A percentile compares a stretch with the other conserved stretches of the same genome.
phyloP scores from a whole-genome alignment of 371 early-diverging fungal species.

The Mortierella sp. region DNA sequence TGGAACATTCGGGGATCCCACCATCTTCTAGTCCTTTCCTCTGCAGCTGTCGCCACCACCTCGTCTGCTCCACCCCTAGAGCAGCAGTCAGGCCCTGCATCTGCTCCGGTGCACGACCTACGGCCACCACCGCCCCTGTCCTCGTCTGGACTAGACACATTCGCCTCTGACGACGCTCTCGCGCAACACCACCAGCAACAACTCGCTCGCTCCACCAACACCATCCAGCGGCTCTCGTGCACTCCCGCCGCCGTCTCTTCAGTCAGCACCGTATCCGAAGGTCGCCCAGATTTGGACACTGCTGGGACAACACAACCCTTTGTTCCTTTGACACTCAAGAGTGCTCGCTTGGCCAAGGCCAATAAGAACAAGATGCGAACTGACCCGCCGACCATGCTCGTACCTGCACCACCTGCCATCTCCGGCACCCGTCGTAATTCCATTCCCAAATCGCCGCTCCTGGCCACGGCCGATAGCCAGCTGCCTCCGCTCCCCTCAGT shows the following conservation, averaged over 20 bases:
- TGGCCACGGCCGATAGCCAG: background rate
- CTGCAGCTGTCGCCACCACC: background rate
- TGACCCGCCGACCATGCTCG: constrained; percentile 20
- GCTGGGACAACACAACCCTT: constrained; percentile 3
- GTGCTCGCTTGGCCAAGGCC: constrained; percentile 33
- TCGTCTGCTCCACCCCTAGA: constrained; percentile 3
- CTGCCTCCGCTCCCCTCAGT: constrained; percentile 6
- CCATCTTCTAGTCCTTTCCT: background rate
- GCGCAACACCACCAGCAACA: background rate
- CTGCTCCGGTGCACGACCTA: no score
- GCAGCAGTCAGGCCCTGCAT: background rate
- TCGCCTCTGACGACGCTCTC: no score
- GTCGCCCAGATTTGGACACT: no score
- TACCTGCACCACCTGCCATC: constrained; percentile 9
- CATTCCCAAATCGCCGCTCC: constrained; percentile 19
- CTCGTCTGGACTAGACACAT: background rate
- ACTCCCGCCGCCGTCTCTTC: constrained; percentile 16
- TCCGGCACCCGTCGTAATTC: constrained; percentile 26
- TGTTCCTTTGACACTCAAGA: constrained; percentile 37
- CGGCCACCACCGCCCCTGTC: background rate
- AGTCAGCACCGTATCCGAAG: background rate
- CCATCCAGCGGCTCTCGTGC: constrained; percentile 1
- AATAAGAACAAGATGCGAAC: constrained; percentile 31
- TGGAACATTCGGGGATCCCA: background rate
- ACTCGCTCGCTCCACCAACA: background rate